phyloP scores from a whole-genome alignment of 2,329 filamentous ascomycete genomes.

The Huntiella bhutanensis region DNA sequence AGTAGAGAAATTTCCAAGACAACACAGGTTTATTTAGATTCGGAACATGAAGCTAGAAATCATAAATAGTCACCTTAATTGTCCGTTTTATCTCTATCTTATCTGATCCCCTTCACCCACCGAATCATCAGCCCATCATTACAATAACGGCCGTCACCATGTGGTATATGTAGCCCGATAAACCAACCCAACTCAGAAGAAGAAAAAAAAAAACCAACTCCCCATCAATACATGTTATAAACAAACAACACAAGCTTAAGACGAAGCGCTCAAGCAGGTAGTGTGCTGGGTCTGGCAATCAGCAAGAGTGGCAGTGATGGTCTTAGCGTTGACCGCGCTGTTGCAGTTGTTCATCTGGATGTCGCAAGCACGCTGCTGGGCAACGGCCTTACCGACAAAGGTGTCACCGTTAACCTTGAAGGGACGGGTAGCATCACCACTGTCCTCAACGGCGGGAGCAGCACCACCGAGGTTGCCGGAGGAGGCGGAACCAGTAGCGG shows the following conservation, averaged over 20 bases:
- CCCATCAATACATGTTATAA: neutral
- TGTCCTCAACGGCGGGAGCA: conserved; percentile 30
- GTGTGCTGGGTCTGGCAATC: conserved; percentile 38
- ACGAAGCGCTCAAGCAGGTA: conserved; percentile 22
- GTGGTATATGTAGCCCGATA: neutral
- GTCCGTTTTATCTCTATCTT: neutral
- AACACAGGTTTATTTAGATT: neutral
- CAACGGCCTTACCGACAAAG: conserved; percentile 36
- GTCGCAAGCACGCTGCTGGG: conserved; percentile 41
- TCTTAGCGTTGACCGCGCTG: conserved; percentile 34
- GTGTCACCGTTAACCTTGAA: conserved; percentile 37
- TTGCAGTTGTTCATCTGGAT: conserved; percentile 44
- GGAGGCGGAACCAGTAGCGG: conserved; percentile 5
- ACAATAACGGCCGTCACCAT: neutral
- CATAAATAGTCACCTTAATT: neutral
- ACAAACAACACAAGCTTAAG: conserved; percentile 12
- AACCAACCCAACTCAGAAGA: neutral
- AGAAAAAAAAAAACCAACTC: neutral
- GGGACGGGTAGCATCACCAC: conserved; percentile 29
- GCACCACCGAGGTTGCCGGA: conserved; percentile 15
- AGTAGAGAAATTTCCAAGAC: conserved; percentile 1
- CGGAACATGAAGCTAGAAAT: neutral
- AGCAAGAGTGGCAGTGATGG: conserved; percentile 22
- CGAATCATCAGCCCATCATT: neutral
- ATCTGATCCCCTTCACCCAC: neutral